These are phyloP conservation scores for button mushroom (Agaricus bisporus) DNA, from an alignment of 768 basidiomycete species.

Conservation along the genomic window DNA sequence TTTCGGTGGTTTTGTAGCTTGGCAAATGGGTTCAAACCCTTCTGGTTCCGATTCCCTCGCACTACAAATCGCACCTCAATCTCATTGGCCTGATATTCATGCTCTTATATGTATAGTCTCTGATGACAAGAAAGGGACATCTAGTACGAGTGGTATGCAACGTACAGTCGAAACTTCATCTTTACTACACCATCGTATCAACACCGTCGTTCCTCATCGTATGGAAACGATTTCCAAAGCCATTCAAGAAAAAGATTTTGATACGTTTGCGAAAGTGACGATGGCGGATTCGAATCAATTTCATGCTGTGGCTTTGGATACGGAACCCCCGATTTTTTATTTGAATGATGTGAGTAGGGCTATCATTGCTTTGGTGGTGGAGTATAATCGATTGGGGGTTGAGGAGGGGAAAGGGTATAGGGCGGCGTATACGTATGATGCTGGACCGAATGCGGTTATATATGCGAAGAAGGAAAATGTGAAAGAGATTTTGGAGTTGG, in stretches of 20 bases:
- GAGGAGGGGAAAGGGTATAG: conserved; percentile 51
- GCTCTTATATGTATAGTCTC: conserved; percentile 96
- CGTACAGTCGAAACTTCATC: conserved; percentile 89
- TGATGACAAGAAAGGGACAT: conserved; percentile 94
- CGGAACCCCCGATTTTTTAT: conserved; percentile 97
- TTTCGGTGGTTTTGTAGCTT: conserved; percentile 95
- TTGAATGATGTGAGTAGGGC: conserved; percentile 95
- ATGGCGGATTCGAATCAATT: conserved; percentile 99
- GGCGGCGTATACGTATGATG: conserved; percentile 99
- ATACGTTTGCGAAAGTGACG: conserved; percentile 83
- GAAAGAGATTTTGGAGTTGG: conserved; percentile 67
- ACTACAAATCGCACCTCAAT: conserved; percentile 74
- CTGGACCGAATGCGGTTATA: conserved; percentile 97
- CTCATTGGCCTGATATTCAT: conserved; percentile 93
- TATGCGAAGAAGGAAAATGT: conserved; percentile 79
- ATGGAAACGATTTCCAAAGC: conserved; percentile 82
- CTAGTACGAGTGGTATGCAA: conserved; percentile 96
- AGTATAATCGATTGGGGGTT: conserved; percentile 81
- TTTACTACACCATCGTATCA: conserved; percentile 86
- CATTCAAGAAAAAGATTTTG: conserved; percentile 76
- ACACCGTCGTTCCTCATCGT: conserved; percentile 76
- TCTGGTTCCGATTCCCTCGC: conserved; percentile 87
- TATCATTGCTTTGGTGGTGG: conserved; percentile 88
- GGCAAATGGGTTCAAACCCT: conserved; percentile 66
- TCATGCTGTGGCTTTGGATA: conserved; percentile 96